phyloP scores from a whole-genome alignment of 805 yeast species.

The Soucietia sequanensis region DNA sequence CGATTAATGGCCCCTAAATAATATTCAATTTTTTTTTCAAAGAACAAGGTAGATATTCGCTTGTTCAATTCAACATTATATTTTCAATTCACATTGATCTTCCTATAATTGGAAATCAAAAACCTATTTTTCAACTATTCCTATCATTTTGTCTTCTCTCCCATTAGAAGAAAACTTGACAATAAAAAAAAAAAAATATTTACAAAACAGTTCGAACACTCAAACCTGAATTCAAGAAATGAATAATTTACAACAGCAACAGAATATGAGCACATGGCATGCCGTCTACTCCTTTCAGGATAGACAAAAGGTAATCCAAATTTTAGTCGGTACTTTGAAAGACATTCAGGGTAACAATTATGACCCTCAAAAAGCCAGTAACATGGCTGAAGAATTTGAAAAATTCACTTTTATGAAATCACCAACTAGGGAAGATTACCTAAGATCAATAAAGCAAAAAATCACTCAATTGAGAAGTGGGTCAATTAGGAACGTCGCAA shows the following conservation, averaged over 20 bases:
- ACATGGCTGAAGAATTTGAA: constrained; percentile 69
- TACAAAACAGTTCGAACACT: no score
- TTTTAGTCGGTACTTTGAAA: constrained; percentile 34
- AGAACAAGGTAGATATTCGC: no score
- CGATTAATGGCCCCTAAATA: no score
- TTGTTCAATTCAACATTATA: no score
- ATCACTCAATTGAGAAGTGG: constrained; percentile 30
- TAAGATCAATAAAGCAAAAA: constrained; percentile 39
- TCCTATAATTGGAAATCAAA: no score
- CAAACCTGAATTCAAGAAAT: no score
- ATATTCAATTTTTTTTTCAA: no score
- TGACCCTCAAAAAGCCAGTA: constrained; percentile 34
- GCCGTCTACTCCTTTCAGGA: constrained; percentile 27
- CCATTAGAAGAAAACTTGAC: no score
- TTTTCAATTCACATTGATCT: no score
- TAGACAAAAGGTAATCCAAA: constrained; percentile 41
- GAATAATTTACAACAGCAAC: constrained; percentile 10
- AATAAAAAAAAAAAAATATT: no score
- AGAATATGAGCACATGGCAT: constrained; percentile 19
- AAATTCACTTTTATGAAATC: constrained; percentile 61
- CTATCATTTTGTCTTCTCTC: no score
- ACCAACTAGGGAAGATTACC: constrained; percentile 56
- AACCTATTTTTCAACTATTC: no score
- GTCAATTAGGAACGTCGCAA: constrained; percentile 5
- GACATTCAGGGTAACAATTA: constrained; percentile 34